phyloP scores from a whole-genome alignment of 305 asterid species.

The Stenogyne calaminthoides region DNA sequence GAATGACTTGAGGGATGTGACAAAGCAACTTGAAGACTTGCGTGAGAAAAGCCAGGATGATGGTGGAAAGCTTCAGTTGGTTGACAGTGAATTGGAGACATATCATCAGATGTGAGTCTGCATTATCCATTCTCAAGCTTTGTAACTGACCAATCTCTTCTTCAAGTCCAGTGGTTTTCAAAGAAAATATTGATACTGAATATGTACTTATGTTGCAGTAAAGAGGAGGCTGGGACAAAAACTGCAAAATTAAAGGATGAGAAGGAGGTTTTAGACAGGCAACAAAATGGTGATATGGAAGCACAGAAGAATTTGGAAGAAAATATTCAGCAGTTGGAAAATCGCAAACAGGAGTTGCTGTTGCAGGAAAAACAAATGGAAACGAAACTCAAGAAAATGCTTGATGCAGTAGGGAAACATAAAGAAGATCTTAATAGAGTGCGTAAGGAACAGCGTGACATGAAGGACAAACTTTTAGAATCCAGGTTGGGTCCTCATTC shows the following conservation, averaged over 20 bases:
- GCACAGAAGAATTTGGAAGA: conserved; percentile 93
- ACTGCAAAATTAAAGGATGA: conserved; percentile 95
- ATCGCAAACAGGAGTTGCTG: conserved; percentile 86
- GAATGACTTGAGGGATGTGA: conserved; percentile 74
- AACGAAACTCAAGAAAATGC: conserved; percentile 70
- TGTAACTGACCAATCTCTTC: neutral
- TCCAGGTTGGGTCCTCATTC: conserved; percentile 62
- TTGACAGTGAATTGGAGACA: conserved; percentile 94
- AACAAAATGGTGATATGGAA: conserved; percentile 92
- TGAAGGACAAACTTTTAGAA: conserved; percentile 75
- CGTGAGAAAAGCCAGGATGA: conserved; percentile 81
- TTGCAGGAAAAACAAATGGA: conserved; percentile 92
- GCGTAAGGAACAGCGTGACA: conserved; percentile 81
- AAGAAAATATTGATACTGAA: conserved; percentile 21
- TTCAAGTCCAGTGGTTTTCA: conserved; percentile 16
- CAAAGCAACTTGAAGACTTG: conserved; percentile 80
- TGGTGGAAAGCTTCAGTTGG: conserved; percentile 91
- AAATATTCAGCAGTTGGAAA: conserved; percentile 89
- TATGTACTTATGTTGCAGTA: conserved; percentile 55
- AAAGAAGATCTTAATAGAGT: conserved; percentile 70
- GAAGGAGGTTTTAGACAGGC: conserved; percentile 96
- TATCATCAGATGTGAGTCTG: conserved; percentile 87
- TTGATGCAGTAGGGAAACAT: conserved; percentile 75
- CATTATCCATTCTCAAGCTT: conserved; percentile 19
- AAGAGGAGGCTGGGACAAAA: conserved; percentile 98